Evolutionary conservation across 768 basidiomycete species (phyloP).

Genomic region (Paxillus involutus): DNA sequence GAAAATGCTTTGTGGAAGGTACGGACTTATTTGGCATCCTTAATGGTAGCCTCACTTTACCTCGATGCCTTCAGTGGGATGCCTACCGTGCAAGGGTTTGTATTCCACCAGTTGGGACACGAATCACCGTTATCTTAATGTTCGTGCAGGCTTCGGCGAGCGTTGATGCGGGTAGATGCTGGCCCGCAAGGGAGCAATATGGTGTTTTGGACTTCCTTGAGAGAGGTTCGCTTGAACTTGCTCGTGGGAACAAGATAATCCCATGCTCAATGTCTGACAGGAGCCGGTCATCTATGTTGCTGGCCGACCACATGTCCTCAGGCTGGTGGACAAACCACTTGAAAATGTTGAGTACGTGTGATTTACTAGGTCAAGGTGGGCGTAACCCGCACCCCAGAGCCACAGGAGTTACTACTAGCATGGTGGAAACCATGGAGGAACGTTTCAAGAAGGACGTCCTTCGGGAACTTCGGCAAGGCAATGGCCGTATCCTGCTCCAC

Average conservation of each 20-base stretch:
- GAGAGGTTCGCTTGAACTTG: constrained; percentile 59
- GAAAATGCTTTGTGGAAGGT: constrained; percentile 82
- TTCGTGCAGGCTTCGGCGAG: constrained; percentile 63
- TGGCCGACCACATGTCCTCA: constrained; percentile 86
- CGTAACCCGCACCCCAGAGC: constrained; percentile 50
- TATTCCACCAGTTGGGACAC: background rate
- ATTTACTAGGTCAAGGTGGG: background rate
- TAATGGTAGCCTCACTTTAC: constrained; percentile 8
- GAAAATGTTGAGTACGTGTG: constrained; percentile 88
- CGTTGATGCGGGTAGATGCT: constrained; percentile 78
- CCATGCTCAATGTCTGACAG: constrained; percentile 34
- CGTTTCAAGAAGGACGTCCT: constrained; percentile 87
- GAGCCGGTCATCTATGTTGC: constrained; percentile 93
- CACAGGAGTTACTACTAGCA: constrained; percentile 87
- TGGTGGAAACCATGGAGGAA: constrained; percentile 91
- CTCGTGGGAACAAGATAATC: background rate
- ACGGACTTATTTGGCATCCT: constrained; percentile 9
- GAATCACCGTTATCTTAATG: constrained; percentile 1
- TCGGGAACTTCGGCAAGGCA: constrained; percentile 66
- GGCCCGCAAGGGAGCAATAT: constrained; percentile 70
- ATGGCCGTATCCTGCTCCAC: constrained; percentile 84
- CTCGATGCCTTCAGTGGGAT: constrained; percentile 64
- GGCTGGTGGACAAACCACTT: constrained; percentile 82
- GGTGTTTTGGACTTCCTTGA: constrained; percentile 92
- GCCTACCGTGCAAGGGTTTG: constrained; percentile 83